A percentile compares a stretch with the other conserved stretches of the same genome.
phyloP scores from a whole-genome alignment of 2,329 filamentous ascomycete genomes.

The Penicillium capsulatum region DNA sequence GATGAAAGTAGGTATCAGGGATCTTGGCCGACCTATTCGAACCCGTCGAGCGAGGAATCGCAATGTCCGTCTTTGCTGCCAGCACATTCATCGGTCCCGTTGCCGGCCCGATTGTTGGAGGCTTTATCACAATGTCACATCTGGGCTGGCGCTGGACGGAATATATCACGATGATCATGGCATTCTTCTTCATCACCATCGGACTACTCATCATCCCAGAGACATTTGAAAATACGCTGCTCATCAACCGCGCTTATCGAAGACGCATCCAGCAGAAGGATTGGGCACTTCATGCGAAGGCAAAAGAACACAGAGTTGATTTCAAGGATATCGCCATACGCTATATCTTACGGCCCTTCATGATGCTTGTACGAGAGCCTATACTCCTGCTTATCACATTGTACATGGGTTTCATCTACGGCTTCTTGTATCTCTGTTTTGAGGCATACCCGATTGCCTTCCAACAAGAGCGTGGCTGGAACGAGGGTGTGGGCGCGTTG shows the following conservation, averaged over 20 bases:
- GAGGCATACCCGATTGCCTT: slow-evolving; percentile 38
- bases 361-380: slow-evolving; percentile 32
- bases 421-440: slow-evolving; percentile 30
- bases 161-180: slow-evolving; percentile 53
- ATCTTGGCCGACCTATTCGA: slow-evolving; percentile 48
- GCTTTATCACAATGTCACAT: slow-evolving; percentile 47
- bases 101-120: slow-evolving; percentile 48
- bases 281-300: slow-evolving; percentile 42
- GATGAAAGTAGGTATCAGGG: slow-evolving; percentile 26
- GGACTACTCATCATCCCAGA: slow-evolving; percentile 49
- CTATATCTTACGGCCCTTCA: slow-evolving; percentile 2
- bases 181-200: slow-evolving; percentile 40
- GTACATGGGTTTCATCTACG: slow-evolving; percentile 37
- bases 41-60: slow-evolving; percentile 46
- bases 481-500: slow-evolving; percentile 40
- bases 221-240: slow-evolving; percentile 43
- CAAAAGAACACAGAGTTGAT: slow-evolving; percentile 2
- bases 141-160: slow-evolving; percentile 57
- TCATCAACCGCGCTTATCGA: slow-evolving; percentile 45
- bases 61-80: slow-evolving; percentile 42
- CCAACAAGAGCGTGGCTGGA: slow-evolving; percentile 42
- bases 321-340: slow-evolving; percentile 1
- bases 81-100: slow-evolving; percentile 51
- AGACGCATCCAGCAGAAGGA: slow-evolving; percentile 45
- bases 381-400: slow-evolving; percentile 46